Evolutionary conservation across 2,329 filamentous ascomycete genomes (phyloP), one percentile per base, ranked within the genome.

Genomic region (Huntiella decipiens): DNA sequence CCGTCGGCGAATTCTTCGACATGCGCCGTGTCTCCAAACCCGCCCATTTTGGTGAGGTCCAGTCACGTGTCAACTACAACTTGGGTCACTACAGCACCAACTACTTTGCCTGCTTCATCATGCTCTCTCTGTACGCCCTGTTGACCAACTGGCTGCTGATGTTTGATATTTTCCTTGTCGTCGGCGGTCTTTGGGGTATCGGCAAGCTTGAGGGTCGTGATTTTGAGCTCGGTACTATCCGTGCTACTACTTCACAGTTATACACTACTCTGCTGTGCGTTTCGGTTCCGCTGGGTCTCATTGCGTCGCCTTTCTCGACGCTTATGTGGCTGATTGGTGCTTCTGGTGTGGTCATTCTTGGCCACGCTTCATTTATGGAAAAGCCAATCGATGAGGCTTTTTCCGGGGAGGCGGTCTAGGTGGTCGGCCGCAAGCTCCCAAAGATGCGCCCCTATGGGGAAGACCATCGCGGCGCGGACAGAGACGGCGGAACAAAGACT

Each of bases 381-480:
- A 95, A 94, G 75, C 88, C 88, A 50, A 94, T 96, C 71, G 91
- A 96, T 79, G 88, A 92, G 87, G 87, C 87, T 95, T 98, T 98
- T 95, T 95, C 88, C 74, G 91, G 92, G 87, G 91, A 98, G 88
- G 88, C 91, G 87, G 91, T 98, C 82, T 98, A 96, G 79, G 74
- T 92, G 87, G 87, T 96, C 91, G 88, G 85, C 88, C 88, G 91
- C 91, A 82, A 91, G 81, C 87, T 94, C 88, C 87, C 74, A 72
- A 79, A 77, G 67, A 65, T 73, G 79, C 81, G 86, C 86, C 87
- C 83, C 79, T 71, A 76, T 87, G 83, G 88, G 88, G 87, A 95
- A 95, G 88, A 95, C 85, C 86, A 50, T 46, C 84, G 74, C 82
- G 84, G 82, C 82, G 78, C 73, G 76, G 71, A 66, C 71, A 74